Evolutionary conservation across 225 moss, liverwort and hornwort genomes (phyloP).

Genomic region (Pseudoscleropodium purum): DNA sequence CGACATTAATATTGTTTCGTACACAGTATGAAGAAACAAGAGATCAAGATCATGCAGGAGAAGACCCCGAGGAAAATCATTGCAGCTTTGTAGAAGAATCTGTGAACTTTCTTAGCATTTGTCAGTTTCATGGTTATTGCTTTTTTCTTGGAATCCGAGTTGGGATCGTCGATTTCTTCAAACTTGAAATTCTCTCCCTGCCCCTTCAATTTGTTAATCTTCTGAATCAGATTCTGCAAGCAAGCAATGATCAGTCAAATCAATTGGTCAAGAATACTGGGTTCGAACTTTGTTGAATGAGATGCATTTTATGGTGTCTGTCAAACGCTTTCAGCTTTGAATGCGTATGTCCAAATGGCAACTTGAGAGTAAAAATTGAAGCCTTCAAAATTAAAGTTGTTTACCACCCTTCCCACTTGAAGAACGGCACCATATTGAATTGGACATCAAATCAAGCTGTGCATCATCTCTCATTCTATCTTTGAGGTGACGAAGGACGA

Average conservation of each 20-base stretch:
- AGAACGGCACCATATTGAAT: neutral
- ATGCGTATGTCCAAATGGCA: neutral
- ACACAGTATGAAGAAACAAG: neutral
- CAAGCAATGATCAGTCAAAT: neutral
- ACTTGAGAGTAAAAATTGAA: neutral
- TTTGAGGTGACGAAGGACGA: neutral
- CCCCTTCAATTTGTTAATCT: neutral
- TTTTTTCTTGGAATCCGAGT: neutral
- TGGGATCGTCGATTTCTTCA: neutral
- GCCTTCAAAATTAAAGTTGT: neutral
- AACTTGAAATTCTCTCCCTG: neutral
- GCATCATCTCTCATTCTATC: neutral
- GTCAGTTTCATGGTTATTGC: neutral
- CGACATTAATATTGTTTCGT: neutral
- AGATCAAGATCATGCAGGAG: neutral
- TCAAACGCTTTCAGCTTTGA: too few species aligned
- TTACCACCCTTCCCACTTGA: neutral
- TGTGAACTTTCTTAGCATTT: neutral
- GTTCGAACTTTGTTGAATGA: neutral
- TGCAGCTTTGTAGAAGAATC: neutral
- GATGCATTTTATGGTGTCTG: neutral
- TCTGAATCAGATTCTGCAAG: neutral
- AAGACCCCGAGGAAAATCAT: neutral
- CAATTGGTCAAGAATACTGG: neutral
- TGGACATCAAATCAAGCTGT: neutral